Evolutionary conservation across 306 rosid genomes (phyloP), one percentile per base, ranked within the genome.

Genomic region (Cucurbita ficifolia): DNA sequence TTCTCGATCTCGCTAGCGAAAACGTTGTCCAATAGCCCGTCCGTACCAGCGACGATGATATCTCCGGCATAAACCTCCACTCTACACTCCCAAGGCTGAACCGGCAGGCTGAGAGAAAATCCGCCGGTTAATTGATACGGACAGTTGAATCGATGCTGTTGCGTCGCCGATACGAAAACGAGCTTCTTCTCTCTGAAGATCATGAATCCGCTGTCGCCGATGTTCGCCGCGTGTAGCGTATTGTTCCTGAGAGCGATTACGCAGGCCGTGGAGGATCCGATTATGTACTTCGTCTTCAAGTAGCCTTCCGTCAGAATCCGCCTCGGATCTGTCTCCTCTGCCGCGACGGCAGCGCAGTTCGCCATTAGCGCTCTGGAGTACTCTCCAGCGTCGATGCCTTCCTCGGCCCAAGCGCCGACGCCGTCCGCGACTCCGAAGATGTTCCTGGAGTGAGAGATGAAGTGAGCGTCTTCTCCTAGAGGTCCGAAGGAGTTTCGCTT

Each of bases 241-340:
- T 72, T 50, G 17, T 21, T 45, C 3, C 39, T 73, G 9, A 73
- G 76, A 17, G 75, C 18, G 9, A 57, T 5, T 3, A 77, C 29
- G 73, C 81, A 81, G 11, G 81, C 79, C 1, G 81, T 81, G 8
- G 84, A 74, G 3, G 81, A 74, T 5, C 79, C 84, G 5, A 10
- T 36, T 12, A 59, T 59, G 3, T 5, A 9, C 6, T 11, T 52
- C 67, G 53, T 63, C 11, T 29, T 45, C 35, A 36, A 46, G 33
- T 52, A 79, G 40, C 73, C 79, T 42, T 40, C 13, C 6, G 38
- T 6, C 12, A 76, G 36, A 12, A 43, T 55, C 55, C 10, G 3
- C 18, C 5, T 75, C 3, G 76, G 76, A 38, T 80, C 76, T 11
- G 33, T 43, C 3, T 56, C 63, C 46, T 39, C 42, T 5, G 53